Evolutionary conservation across 78 protist species (phyloP).

Genomic region (Polysphondylium violaceum): DNA sequence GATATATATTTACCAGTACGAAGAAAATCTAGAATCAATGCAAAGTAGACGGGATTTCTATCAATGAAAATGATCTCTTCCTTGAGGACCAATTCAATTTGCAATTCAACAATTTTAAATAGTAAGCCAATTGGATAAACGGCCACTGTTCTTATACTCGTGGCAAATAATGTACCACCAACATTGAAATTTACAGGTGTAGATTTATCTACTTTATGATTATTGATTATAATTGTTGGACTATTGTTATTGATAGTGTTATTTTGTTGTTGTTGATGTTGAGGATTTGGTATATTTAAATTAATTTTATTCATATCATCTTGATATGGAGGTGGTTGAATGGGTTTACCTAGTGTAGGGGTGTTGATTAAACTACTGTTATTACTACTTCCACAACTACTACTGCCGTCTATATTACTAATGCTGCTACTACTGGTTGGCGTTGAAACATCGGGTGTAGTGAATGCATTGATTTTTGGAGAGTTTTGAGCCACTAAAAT

Average conservation of each 20-base stretch:
- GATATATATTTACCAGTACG: slow-evolving; percentile 17
- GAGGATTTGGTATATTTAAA: background rate
- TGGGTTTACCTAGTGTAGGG: too few species aligned
- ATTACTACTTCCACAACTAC: too few species aligned
- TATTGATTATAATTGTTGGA: background rate
- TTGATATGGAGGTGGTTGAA: too few species aligned
- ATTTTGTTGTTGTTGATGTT: background rate
- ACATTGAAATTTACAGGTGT: slow-evolving; percentile 68
- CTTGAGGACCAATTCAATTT: slow-evolving; percentile 29
- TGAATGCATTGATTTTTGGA: too few species aligned
- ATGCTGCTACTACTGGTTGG: too few species aligned
- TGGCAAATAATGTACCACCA: slow-evolving; percentile 70
- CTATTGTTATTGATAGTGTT: background rate
- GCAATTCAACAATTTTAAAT: slow-evolving; percentile 48
- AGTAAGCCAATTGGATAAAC: slow-evolving; percentile 9
- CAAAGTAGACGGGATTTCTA: slow-evolving; percentile 50
- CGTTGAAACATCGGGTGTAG: too few species aligned
- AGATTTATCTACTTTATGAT: slow-evolving; percentile 14
- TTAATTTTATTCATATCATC: too few species aligned
- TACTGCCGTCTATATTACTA: too few species aligned
- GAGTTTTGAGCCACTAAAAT: too few species aligned
- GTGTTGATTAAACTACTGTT: too few species aligned
- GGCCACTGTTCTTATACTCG: slow-evolving; percentile 7
- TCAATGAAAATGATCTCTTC: slow-evolving; percentile 62
- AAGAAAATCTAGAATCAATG: slow-evolving; percentile 28